A percentile compares a stretch with the other conserved stretches of the same genome.
phyloP scores from a whole-genome alignment of 1,284 basidiomycete species.

The Puccinia novopanici region DNA sequence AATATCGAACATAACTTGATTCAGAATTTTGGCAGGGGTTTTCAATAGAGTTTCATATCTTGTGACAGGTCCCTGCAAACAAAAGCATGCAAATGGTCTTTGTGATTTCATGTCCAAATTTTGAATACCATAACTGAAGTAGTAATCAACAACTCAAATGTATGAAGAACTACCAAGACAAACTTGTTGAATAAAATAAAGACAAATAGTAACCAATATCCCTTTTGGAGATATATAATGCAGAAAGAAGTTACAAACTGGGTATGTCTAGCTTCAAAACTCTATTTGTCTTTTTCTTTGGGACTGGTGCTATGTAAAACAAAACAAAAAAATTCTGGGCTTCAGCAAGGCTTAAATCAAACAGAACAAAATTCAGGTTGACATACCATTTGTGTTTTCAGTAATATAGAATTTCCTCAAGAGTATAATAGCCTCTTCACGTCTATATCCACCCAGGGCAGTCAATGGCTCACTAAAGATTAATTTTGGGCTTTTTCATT shows the following conservation, averaged over 20 bases:
- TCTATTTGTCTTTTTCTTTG: constrained; percentile 69
- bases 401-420: constrained; percentile 92
- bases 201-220: too few relatives aligned
- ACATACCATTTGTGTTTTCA: constrained; percentile 84
- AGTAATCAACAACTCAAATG: too few relatives aligned
- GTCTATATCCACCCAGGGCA: constrained; percentile 77
- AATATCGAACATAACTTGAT: too few relatives aligned
- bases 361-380: constrained; percentile 60
- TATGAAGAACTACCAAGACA: too few relatives aligned
- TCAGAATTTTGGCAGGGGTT: too few relatives aligned
- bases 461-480: constrained; percentile 70
- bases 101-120: too few relatives aligned
- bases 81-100: too few relatives aligned
- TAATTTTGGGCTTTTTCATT: constrained; percentile 54
- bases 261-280: constrained; percentile 42
- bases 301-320: constrained; percentile 68
- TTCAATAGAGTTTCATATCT: too few relatives aligned
- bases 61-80: too few relatives aligned
- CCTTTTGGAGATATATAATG: too few relatives aligned
- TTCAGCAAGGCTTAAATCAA: constrained; percentile 49
- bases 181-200: too few relatives aligned
- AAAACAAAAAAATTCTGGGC: constrained; percentile 44
- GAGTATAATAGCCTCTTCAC: constrained; percentile 94
- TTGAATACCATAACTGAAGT: too few relatives aligned
- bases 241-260: neutral